These are phyloP conservation scores for Saccharomycopsis hybrid DNA, from an alignment of 1,139 yeast genomes.

Conservation along the genomic window DNA sequence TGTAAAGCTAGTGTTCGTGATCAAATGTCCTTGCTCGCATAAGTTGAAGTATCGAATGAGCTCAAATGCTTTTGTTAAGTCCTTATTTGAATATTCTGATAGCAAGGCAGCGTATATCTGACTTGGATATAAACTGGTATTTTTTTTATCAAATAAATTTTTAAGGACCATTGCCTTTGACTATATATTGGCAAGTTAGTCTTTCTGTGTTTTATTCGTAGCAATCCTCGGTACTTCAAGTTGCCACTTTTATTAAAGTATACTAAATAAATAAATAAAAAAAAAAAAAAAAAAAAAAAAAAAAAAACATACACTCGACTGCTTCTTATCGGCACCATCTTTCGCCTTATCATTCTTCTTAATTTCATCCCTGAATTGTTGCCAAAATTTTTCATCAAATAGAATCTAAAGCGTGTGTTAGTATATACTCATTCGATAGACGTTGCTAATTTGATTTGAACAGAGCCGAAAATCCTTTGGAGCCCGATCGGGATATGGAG, in stretches of 20 bases:
- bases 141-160: slow-evolving; percentile 12
- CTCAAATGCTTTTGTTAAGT: slow-evolving; percentile 20
- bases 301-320: neutral
- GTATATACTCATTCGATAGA: no score
- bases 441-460: no score
- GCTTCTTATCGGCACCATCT: slow-evolving; percentile 6
- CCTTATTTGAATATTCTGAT: slow-evolving; percentile 12
- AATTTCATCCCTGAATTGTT: neutral
- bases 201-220: no score
- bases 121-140: neutral
- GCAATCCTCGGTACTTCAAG: no score
- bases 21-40: slow-evolving; percentile 14
- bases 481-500: no score
- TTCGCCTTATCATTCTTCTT: slow-evolving; percentile 6
- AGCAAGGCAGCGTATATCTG: slow-evolving; percentile 1
- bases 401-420: no score
- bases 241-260: no score
- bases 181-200: no score
- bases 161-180: slow-evolving; percentile 7
- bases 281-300: no score
- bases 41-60: slow-evolving; percentile 15
- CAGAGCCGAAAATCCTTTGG: no score
- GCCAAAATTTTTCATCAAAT: slow-evolving; percentile 18
- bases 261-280: no score
- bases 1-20: neutral